Evolutionary conservation across 441 rosid genomes (phyloP).

Genomic region (Manihot esculenta): DNA sequence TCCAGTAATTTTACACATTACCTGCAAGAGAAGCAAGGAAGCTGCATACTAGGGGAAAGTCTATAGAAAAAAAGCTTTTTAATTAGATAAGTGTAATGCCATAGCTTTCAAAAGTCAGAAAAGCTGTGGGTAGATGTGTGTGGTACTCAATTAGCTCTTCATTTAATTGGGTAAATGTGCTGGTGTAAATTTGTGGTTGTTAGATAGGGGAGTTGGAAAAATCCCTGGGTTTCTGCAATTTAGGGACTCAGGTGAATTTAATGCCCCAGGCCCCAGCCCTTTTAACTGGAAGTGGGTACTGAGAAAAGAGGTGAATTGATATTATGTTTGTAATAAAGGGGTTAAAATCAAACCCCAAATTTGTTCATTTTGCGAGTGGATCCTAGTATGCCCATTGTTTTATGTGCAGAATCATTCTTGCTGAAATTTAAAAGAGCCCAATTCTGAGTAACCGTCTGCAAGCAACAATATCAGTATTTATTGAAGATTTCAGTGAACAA

Average conservation of each 20-base stretch:
- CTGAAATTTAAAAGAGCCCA: constrained; percentile 21
- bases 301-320: constrained; percentile 34
- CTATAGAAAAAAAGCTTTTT: no score
- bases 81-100: constrained; percentile 29
- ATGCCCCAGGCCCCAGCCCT: constrained; percentile 34
- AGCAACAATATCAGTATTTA: no score
- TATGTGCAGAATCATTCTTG: constrained; percentile 36
- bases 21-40: constrained; percentile 28
- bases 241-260: constrained; percentile 32
- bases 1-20: constrained; percentile 26
- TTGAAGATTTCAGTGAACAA: no score
- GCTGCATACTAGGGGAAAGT: no score
- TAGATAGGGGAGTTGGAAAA: constrained; percentile 28
- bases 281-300: constrained; percentile 40
- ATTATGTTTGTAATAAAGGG: constrained; percentile 19
- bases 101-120: constrained; percentile 27
- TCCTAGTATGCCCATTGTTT: constrained; percentile 37
- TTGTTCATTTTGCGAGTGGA: constrained; percentile 52
- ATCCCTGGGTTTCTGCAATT: constrained; percentile 37
- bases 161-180: constrained; percentile 24
- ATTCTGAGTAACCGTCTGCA: no score
- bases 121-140: constrained; percentile 34
- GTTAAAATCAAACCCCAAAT: constrained; percentile 26
- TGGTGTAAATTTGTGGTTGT: constrained; percentile 33
- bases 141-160: constrained; percentile 20